Percentiles rank a stretch among this genome's conserved stretches.
phyloP scores from a whole-genome alignment of 169 alveolate genomes.

The Cryptosporidium muris region DNA sequence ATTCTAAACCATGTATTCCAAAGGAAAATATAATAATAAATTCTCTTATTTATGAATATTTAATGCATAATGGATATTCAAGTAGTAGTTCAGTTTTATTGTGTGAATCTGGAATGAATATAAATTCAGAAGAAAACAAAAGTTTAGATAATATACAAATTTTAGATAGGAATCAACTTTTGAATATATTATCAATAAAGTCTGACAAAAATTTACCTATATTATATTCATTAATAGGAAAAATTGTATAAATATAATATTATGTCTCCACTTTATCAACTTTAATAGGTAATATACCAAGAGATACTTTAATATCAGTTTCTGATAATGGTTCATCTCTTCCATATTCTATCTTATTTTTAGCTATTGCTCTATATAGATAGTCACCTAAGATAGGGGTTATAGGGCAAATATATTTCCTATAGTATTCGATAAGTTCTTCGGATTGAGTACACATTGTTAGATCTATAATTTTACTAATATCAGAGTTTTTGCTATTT shows the following conservation, averaged over 20 bases:
- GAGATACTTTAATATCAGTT: conserved; percentile 34
- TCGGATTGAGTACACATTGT: conserved; percentile 34
- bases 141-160: neutral
- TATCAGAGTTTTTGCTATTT: neutral
- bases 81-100: conserved; percentile 8
- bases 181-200: conserved; percentile 12
- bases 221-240: conserved; percentile 24
- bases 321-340: conserved; percentile 14
- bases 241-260: neutral
- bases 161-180: conserved; percentile 22
- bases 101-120: conserved; percentile 41
- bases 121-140: neutral
- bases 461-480: conserved; percentile 17
- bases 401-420: conserved; percentile 44
- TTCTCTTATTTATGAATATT: conserved; percentile 52
- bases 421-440: conserved; percentile 47
- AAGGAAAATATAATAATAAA: conserved; percentile 42
- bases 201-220: conserved; percentile 22
- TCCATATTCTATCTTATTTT: conserved; percentile 15
- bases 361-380: conserved; percentile 62
- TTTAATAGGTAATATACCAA: conserved; percentile 35
- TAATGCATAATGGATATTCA: conserved; percentile 35
- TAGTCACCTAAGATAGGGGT: conserved; percentile 67
- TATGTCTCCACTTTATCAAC: conserved; percentile 3
- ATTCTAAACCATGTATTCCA: neutral